Evolutionary conservation across 2,329 filamentous ascomycete genomes (phyloP).

Genomic region (Diaporthe sp.): DNA sequence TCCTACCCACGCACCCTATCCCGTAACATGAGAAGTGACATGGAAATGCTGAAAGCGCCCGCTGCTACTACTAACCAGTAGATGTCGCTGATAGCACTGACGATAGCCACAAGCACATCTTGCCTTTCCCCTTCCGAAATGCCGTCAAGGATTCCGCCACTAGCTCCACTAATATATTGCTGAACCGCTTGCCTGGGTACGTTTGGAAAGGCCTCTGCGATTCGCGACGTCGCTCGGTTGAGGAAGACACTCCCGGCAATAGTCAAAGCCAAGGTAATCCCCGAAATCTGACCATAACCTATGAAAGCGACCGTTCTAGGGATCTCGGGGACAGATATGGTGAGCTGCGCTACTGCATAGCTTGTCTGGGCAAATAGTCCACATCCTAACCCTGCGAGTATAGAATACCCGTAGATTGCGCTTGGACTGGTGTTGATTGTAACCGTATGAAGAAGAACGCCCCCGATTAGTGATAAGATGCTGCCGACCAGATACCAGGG

Average conservation of each 20-base stretch:
- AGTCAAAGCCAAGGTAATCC: conserved; percentile 45
- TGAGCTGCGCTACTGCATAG: conserved; percentile 49
- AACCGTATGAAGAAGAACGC: conserved; percentile 40
- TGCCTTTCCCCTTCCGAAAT: too few species aligned
- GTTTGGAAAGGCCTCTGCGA: conserved; percentile 4
- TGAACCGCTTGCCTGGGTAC: not conserved
- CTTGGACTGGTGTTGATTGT: conserved; percentile 35
- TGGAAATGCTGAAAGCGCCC: too few species aligned
- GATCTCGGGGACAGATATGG: conserved; percentile 42
- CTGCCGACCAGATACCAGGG: conserved; percentile 48
- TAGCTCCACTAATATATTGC: not conserved
- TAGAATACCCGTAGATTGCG: conserved; percentile 43
- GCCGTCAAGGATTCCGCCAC: not conserved
- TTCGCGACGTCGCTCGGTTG: conserved; percentile 37
- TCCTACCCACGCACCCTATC: too few species aligned
- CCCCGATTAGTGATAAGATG: conserved; percentile 44
- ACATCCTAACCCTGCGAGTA: conserved; percentile 51
- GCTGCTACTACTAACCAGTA: too few species aligned
- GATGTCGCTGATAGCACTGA: too few species aligned
- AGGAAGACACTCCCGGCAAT: conserved; percentile 50
- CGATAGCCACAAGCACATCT: too few species aligned
- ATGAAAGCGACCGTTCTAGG: conserved; percentile 48
- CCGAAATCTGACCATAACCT: conserved; percentile 45
- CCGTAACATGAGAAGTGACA: too few species aligned
- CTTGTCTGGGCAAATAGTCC: conserved; percentile 47